A percentile compares a stretch with the other conserved stretches of the same genome.
These are phyloP conservation scores for Naganishia antarctica DNA, from an alignment of 768 basidiomycete genomes.

Conservation along the genomic window DNA sequence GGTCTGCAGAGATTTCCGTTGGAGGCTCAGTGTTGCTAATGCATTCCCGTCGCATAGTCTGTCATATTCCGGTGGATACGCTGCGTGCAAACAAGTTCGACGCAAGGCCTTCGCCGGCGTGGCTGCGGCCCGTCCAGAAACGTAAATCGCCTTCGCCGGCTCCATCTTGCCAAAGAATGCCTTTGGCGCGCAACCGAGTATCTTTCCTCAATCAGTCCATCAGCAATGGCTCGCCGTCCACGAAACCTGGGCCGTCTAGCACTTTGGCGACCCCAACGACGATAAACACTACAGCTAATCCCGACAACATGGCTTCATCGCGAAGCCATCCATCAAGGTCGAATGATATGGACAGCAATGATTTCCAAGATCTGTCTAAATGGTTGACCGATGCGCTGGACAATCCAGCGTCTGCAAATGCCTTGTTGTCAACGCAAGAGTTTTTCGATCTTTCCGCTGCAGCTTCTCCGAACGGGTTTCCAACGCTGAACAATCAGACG, in stretches of 20 bases:
- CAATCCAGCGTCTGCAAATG: conserved; percentile 35
- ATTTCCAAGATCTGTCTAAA: conserved; percentile 26
- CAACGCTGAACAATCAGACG: conserved; percentile 15
- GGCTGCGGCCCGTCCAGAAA: conserved; percentile 72
- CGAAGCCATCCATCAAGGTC: background rate
- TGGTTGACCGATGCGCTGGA: conserved; percentile 28
- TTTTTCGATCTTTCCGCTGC: conserved; percentile 47
- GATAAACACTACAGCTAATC: background rate
- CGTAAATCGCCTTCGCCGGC: conserved; percentile 53
- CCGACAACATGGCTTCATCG: background rate
- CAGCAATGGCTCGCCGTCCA: background rate
- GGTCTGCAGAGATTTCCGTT: conserved; percentile 52
- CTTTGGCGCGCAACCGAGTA: conserved; percentile 6
- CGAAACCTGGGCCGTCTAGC: background rate
- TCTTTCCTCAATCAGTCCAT: conserved; percentile 11
- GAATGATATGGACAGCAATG: background rate
- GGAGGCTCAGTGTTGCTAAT: conserved; percentile 14
- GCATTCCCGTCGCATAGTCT: conserved; percentile 57
- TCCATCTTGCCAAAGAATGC: conserved; percentile 23
- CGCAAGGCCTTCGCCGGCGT: conserved; percentile 60
- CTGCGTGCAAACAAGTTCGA: conserved; percentile 56
- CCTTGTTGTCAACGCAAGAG: conserved; percentile 45
- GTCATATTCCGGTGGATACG: conserved; percentile 73
- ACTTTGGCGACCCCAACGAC: background rate
- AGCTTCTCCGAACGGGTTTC: conserved; percentile 27